Evolutionary conservation across 371 early-diverging fungal genomes (phyloP).

Genomic region (Rhizopus stolonifer): DNA sequence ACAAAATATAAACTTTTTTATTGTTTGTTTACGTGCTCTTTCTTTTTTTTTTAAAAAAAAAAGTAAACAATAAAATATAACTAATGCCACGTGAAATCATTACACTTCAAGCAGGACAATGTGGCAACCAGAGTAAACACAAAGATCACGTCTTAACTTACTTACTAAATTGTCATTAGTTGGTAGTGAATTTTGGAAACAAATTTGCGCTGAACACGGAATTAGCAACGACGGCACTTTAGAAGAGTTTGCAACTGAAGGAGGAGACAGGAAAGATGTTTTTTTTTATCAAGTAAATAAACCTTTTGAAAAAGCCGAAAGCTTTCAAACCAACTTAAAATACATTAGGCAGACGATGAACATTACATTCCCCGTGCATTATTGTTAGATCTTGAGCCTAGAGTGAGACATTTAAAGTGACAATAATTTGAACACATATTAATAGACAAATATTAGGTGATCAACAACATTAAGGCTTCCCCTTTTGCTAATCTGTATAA

Average conservation of each 20-base stretch:
- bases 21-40: not conserved
- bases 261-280: constrained; percentile 95
- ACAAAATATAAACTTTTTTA: no score
- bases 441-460: constrained; percentile 50
- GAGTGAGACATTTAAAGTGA: constrained; percentile 57
- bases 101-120: constrained; percentile 95
- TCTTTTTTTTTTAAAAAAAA: not conserved
- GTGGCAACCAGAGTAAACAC: constrained; percentile 91
- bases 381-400: constrained; percentile 90
- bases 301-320: not conserved
- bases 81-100: constrained; percentile 89
- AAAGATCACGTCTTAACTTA: no score
- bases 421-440: not conserved
- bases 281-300: constrained; percentile 94
- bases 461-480: constrained; percentile 69
- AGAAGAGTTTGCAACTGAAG: constrained; percentile 85
- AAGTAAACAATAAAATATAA: not conserved
- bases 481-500: constrained; percentile 83
- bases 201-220: constrained; percentile 90
- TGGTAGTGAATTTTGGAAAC: constrained; percentile 93
- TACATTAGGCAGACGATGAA: constrained; percentile 83
- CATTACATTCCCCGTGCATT: constrained; percentile 93
- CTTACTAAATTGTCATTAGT: constrained; percentile 42
- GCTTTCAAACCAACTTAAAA: not conserved
- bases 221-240: constrained; percentile 82